Evolutionary conservation across 805 yeast species (phyloP).

Genomic region (Cyberlindnera lachancei): DNA sequence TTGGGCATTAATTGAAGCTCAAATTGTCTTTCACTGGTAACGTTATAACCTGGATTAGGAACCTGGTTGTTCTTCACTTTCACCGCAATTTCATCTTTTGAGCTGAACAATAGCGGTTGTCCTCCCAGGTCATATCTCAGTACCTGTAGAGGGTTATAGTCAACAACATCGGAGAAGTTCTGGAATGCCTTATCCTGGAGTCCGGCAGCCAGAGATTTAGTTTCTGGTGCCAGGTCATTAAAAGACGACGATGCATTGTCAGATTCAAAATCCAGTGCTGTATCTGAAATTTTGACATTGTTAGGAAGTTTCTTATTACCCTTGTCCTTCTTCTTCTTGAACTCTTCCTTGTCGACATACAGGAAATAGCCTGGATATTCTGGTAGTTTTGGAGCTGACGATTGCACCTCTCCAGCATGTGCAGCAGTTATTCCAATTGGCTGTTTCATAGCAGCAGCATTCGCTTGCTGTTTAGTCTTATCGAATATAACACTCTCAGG

Average conservation of each 20-base stretch:
- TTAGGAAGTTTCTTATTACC: constrained; percentile 39
- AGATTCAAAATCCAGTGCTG: constrained; percentile 37
- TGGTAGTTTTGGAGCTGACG: constrained; percentile 29
- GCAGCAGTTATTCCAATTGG: constrained; percentile 7
- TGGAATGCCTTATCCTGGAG: constrained; percentile 63
- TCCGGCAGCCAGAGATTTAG: constrained; percentile 43
- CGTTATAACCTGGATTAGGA: constrained; percentile 56
- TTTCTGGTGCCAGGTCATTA: constrained; percentile 29
- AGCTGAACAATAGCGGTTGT: constrained; percentile 63
- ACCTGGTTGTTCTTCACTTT: constrained; percentile 33
- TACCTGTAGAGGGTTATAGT: constrained; percentile 81
- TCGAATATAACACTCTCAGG: neutral
- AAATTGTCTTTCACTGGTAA: constrained; percentile 52
- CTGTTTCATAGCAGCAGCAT: constrained; percentile 15
- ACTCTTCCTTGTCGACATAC: constrained; percentile 65
- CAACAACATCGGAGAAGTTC: constrained; percentile 65
- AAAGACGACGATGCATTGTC: constrained; percentile 23
- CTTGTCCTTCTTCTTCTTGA: constrained; percentile 40
- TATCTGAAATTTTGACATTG: constrained; percentile 43
- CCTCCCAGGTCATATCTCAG: constrained; percentile 80
- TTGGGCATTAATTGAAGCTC: constrained; percentile 95
- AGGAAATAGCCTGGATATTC: constrained; percentile 59
- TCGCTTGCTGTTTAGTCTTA: constrained; percentile 11
- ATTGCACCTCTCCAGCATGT: constrained; percentile 11
- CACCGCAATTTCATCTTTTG: constrained; percentile 44